Conservation (phyloP, 768 basidiomycete species). For the Leccinum arenicola region DNA sequence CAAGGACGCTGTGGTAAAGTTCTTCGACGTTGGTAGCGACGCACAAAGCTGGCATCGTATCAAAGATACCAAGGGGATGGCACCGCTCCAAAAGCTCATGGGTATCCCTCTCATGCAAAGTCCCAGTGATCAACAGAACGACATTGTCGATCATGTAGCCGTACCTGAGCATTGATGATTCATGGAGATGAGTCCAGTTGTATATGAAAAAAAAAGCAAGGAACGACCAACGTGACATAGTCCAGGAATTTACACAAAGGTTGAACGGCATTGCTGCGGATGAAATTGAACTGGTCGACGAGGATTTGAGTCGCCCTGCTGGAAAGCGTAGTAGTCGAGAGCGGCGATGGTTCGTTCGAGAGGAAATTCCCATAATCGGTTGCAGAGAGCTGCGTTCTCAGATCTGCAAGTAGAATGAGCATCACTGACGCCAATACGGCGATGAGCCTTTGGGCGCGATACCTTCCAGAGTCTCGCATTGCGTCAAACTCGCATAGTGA, state of each 20-base stretch:
- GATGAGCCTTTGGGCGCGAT: constrained; percentile 13
- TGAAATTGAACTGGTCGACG: constrained; percentile 96
- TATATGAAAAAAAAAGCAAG: constrained; percentile 2
- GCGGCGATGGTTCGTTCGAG: constrained; percentile 90
- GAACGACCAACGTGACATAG: constrained; percentile 84
- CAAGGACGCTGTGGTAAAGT: constrained; percentile 92
- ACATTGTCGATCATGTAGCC: constrained; percentile 99
- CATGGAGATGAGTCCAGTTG: constrained; percentile 2
- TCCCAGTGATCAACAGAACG: constrained; percentile 94
- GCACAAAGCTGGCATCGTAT: constrained; percentile 98
- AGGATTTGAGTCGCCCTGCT: constrained; percentile 94
- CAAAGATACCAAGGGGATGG: constrained; percentile 95
- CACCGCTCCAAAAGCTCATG: constrained; percentile 95
- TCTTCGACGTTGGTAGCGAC: constrained; percentile 99
- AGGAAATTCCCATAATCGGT: constrained; percentile 99
- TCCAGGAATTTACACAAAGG: constrained; percentile 92
- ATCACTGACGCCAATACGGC: neutral
- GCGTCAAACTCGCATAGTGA: constrained; percentile 91
- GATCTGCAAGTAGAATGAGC: constrained; percentile 53
- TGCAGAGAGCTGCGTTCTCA: constrained; percentile 90
- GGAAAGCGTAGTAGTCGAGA: constrained; percentile 93
- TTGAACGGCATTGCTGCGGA: constrained; percentile 86
- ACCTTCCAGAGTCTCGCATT: constrained; percentile 98
- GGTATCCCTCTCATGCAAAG: constrained; percentile 94
- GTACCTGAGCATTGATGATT: constrained; percentile 53